Evolutionary conservation across 129 eudicot genomes (phyloP).

Genomic region (Deinandra increscens): DNA sequence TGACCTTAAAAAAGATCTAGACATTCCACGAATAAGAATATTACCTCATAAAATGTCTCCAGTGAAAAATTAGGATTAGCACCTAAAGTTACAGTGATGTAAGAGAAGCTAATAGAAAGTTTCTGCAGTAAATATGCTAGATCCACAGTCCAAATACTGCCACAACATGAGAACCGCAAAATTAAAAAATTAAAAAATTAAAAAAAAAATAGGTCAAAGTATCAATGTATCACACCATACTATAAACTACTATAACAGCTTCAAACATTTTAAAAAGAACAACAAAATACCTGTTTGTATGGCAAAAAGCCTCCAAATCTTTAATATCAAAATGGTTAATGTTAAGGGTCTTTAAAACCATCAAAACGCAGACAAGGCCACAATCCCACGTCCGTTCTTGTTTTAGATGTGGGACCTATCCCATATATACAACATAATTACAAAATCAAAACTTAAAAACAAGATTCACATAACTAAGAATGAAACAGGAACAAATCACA

Average conservation of each 20-base stretch:
- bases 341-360: slow-evolving; percentile 69
- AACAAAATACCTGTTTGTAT: slow-evolving; percentile 57
- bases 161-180: slow-evolving; percentile 19
- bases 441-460: neutral
- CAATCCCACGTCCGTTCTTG: slow-evolving; percentile 87
- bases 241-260: neutral
- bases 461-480: neutral
- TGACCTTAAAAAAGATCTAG: neutral
- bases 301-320: slow-evolving; percentile 60
- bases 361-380: slow-evolving; percentile 90
- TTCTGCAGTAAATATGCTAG: slow-evolving; percentile 87
- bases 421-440: neutral
- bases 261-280: neutral
- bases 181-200: neutral
- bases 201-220: neutral
- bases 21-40: neutral
- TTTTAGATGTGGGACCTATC: slow-evolving; percentile 77
- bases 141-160: slow-evolving; percentile 98
- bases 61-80: slow-evolving; percentile 78
- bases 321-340: slow-evolving; percentile 44
- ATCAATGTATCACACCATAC: neutral
- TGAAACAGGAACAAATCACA: neutral
- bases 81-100: slow-evolving; percentile 86
- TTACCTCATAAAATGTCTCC: slow-evolving; percentile 89
- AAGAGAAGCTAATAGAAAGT: slow-evolving; percentile 66